Evolutionary conservation across 83 land plant genomes (phyloP).

Genomic region (Thuja plicata): DNA sequence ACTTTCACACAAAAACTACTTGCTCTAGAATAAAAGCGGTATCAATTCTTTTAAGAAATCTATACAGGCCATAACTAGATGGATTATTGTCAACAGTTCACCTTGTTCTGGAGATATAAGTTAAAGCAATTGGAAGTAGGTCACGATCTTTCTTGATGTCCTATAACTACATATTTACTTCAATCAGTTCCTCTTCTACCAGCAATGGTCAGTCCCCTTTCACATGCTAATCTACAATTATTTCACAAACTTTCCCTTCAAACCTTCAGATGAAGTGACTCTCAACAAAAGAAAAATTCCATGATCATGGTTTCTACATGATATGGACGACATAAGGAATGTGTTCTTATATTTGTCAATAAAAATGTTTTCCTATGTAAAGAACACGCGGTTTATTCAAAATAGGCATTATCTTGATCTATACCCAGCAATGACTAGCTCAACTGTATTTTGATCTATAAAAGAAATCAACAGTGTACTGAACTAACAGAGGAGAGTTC

Average conservation of each 20-base stretch:
- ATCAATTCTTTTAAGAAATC: background rate
- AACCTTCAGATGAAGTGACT: background rate
- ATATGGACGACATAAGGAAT: background rate
- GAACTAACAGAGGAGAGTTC: background rate
- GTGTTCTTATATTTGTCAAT: background rate
- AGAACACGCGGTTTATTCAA: background rate
- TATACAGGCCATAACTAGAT: background rate
- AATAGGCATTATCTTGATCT: background rate
- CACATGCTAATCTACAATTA: background rate
- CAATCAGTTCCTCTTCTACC: background rate
- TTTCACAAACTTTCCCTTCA: background rate
- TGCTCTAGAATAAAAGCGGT: background rate
- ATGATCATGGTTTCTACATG: background rate
- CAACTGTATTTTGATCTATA: background rate
- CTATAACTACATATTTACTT: background rate
- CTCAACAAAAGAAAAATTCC: background rate
- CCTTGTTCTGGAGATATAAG: background rate
- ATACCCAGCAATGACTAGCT: background rate
- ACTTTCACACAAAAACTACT: background rate
- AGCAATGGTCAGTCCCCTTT: background rate
- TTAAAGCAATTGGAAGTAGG: background rate
- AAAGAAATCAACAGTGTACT: background rate
- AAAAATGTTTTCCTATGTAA: background rate
- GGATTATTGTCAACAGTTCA: background rate
- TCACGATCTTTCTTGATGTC: background rate